A percentile compares a stretch with the other conserved stretches of the same genome.
Conservation (phyloP, 2,329 filamentous ascomycete genomes). For the Fusarium pseudocircinatum region DNA sequence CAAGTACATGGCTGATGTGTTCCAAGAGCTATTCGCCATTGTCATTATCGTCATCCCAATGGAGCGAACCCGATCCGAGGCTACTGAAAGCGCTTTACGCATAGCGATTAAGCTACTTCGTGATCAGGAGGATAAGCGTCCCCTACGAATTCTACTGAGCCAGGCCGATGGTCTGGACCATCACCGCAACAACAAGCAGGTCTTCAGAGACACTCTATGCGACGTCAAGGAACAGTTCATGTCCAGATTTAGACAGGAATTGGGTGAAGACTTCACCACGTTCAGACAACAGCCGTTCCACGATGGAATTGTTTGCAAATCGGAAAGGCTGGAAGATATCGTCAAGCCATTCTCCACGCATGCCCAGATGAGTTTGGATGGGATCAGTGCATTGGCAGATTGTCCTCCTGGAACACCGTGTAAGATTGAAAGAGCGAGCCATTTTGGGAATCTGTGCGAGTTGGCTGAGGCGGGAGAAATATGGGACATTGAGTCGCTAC, state of each 20-base stretch:
- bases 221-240: conserved; percentile 4
- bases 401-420: not conserved
- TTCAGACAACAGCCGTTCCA: not conserved
- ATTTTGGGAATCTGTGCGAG: not conserved
- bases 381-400: not conserved
- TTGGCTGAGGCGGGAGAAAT: conserved; percentile 4
- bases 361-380: conserved; percentile 2
- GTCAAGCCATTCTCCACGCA: not conserved
- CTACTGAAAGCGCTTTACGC: not conserved
- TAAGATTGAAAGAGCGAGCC: not conserved
- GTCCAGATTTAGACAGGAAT: not conserved
- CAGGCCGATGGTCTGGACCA: not conserved
- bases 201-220: not conserved
- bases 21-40: not conserved
- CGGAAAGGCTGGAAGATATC: conserved; percentile 1
- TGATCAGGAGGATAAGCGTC: not conserved
- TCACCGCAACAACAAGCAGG: not conserved
- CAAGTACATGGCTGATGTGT: conserved; percentile 3
- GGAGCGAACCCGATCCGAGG: not conserved
- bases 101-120: not conserved
- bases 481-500: conserved; percentile 8
- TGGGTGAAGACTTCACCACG: not conserved
- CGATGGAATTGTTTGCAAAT: not conserved
- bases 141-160: not conserved
- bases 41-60: not conserved